Evolutionary conservation across 2,329 filamentous ascomycete genomes (phyloP), one percentile per base, ranked within the genome.

Genomic region (Westerdykella ornata): DNA sequence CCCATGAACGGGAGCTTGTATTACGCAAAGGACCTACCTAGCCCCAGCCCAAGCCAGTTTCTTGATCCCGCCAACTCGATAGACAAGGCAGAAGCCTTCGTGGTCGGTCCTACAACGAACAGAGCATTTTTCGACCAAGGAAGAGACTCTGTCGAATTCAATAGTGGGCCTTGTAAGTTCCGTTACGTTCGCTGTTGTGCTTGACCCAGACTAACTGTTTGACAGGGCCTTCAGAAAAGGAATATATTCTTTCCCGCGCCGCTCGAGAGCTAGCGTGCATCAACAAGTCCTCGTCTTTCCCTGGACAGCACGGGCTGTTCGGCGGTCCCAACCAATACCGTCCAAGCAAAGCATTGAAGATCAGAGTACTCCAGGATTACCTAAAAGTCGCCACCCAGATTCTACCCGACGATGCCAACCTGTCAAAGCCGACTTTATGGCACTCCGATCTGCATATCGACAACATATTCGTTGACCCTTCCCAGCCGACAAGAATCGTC

Each of bases 381-480:
- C 46, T 56, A 16, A 57, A 55, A 43, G 45, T 60, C 32, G 43
- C 46, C 35, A 49, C 37, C 31, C 35, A 53, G 28, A 54, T 59
- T 36, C 41, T 60, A 3, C 53, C 56, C 3, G 51, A 53, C 20
- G 42, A 47, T 35, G 31, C 45, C 22, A 46, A 35, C 5, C 42
- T 57, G 16, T 48, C 46, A 37, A 49, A 47, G 26, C 51, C 54
- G 11, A 54, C 53, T 35, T 44, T 64, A 28, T 60, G 58, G 48
- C 60, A 65, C 38, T 48, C 53, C 22, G 57, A 65, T 48, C 46
- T 63, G 20, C 59, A 62, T 43, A 48, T 42, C 26, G 53, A 54
- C 14, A 65, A 65, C 42, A 62, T 66, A 35, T 61, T 65, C 41
- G 56, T 65, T 30, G 54, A 59, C 36, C 41, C 49, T 38, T 45